Evolutionary conservation across 1,139 yeast species (phyloP).

Genomic region (Eremothecium cymbalariae): DNA sequence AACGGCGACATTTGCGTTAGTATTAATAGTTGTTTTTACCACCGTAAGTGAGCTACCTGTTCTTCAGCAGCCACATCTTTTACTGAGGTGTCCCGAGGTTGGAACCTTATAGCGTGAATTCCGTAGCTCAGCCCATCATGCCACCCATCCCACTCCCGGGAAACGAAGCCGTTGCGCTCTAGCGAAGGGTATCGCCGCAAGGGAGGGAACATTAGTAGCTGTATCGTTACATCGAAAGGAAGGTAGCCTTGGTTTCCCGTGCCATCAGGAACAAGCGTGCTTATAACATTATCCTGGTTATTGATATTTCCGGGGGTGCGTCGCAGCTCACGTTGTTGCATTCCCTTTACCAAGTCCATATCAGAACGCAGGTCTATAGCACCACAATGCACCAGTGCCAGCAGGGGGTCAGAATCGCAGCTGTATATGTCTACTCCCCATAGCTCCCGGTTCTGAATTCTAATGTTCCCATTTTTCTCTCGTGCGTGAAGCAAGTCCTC

Average conservation of each 20-base stretch:
- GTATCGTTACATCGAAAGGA: conserved; percentile 54
- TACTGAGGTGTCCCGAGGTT: conserved; percentile 14
- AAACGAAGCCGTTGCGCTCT: conserved; percentile 58
- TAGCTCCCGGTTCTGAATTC: conserved; percentile 43
- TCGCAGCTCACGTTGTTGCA: conserved; percentile 9
- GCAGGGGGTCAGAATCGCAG: conserved; percentile 81
- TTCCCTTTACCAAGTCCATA: conserved; percentile 24
- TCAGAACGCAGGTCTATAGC: conserved; percentile 40
- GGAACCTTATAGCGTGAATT: conserved; percentile 20
- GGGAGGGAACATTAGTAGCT: conserved; percentile 62
- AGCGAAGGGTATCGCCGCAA: conserved; percentile 54
- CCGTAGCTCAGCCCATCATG: conserved; percentile 32
- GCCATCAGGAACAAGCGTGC: conserved; percentile 33
- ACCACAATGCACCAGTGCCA: conserved; percentile 70
- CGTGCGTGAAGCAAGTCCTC: conserved; percentile 25
- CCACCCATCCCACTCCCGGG: conserved; percentile 56
- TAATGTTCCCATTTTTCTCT: conserved; percentile 16
- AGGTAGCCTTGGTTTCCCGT: conserved; percentile 26
- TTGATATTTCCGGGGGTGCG: conserved; percentile 34
- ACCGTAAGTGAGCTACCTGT: conserved; percentile 1
- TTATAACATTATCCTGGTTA: conserved; percentile 24
- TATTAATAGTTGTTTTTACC: conserved; percentile 2
- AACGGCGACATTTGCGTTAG: no score
- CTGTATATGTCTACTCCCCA: conserved; percentile 96
- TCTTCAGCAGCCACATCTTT: background rate